Evolutionary conservation across 1,284 basidiomycete species (phyloP), one percentile per base, ranked within the genome.

Genomic region (Neonothopanus nambi): DNA sequence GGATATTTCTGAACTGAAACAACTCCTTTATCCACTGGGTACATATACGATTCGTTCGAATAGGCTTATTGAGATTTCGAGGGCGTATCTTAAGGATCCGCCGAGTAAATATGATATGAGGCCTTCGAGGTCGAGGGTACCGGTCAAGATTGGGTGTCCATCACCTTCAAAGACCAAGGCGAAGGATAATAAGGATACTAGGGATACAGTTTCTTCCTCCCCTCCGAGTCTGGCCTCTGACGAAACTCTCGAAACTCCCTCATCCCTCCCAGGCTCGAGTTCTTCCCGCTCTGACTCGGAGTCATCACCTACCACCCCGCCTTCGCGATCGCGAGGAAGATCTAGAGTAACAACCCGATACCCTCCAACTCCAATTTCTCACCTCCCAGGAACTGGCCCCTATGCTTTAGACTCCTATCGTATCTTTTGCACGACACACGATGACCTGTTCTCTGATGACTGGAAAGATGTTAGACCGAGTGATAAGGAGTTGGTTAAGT

Each of bases 351-450:
- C 44, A 24, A 21, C 47, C 57, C 61, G 56, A 30, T 81, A 81
- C 56, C 71, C 74, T 4, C 63, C 68, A 7, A 80, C 77, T 1
- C 70, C 75, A 1, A 69, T 81, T 38, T 79, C 80, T 11, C 78
- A 81, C 59, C 70, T 82, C 8, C 82, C 82, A 0, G 83, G 84
- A 0, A 70, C 78, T 1, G 84, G 85, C 0, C 70, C 73, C 1
- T 88, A 87, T 57, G 86, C 86, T 1, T 70, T 85, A 1, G 85
- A 87, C 61, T 87, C 83, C 2, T 84, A 85, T 58, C 75, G 83
- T 30, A 85, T 88, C 17, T 88, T 85, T 62, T 85, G 80, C 51
- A 66, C 65, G 17, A 47, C 52, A 7, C 48, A 62, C 39, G 49
- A 67, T 36, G 58, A 51, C 53, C 64, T 54, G 48, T 59, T 28